Evolutionary conservation across 1,139 yeast species (phyloP).

Genomic region (Geotrichum bryndzae): DNA sequence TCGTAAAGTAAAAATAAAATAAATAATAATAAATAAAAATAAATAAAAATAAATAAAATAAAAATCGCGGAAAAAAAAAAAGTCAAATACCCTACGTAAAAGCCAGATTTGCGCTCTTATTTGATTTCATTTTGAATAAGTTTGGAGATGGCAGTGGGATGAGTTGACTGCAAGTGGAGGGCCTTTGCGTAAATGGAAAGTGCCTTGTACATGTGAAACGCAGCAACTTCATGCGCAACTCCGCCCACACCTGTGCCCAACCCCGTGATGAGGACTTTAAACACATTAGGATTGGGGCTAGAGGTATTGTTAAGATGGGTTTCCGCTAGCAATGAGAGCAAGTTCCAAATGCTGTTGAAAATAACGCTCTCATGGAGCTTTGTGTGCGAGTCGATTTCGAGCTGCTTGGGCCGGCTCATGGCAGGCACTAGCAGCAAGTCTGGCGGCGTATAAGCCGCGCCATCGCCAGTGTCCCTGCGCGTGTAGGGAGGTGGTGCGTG

Average conservation of each 20-base stretch:
- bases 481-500: neutral
- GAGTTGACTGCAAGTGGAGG: neutral
- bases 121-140: neutral
- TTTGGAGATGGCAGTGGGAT: neutral
- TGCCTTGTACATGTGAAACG: slow-evolving; percentile 14
- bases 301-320: slow-evolving; percentile 23
- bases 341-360: slow-evolving; percentile 46
- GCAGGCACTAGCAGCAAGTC: slow-evolving; percentile 46
- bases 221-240: slow-evolving; percentile 31
- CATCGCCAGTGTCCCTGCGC: neutral
- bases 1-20: neutral
- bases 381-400: neutral
- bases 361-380: slow-evolving; percentile 25
- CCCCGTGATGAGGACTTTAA: slow-evolving; percentile 43
- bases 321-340: slow-evolving; percentile 29
- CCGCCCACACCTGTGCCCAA: slow-evolving; percentile 49
- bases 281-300: neutral
- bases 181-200: neutral
- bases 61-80: neutral
- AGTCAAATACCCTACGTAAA: too few relatives aligned
- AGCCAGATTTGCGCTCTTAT: neutral
- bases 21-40: too few relatives aligned
- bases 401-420: slow-evolving; percentile 34
- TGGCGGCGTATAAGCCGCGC: slow-evolving; percentile 16
- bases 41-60: neutral